Evolutionary conservation across 2,329 filamentous ascomycete genomes (phyloP).

Genomic region (Metarhizium brunneum): DNA sequence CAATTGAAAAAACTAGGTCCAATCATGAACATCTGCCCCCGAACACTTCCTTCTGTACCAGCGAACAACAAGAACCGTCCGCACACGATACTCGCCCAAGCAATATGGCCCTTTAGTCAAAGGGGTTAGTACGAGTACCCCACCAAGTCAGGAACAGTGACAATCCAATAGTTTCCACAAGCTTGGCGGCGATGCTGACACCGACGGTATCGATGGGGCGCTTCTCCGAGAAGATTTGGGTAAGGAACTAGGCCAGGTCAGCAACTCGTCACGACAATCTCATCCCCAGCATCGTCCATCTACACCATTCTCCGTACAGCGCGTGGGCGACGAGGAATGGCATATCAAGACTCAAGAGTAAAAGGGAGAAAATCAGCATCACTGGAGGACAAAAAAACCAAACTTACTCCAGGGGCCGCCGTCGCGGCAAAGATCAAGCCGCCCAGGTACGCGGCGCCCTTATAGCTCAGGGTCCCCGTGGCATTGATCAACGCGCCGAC

Average conservation of each 20-base stretch:
- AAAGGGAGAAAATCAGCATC: not conserved
- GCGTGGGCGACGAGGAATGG: slow-evolving; percentile 2
- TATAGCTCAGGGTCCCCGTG: slow-evolving; percentile 90
- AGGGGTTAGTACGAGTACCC: slow-evolving; percentile 91
- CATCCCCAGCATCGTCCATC: no score
- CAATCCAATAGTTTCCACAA: slow-evolving; percentile 88
- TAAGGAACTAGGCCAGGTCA: slow-evolving; percentile 55
- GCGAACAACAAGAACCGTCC: not conserved
- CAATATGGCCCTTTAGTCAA: slow-evolving; percentile 47
- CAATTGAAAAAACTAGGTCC: no score
- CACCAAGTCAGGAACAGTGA: slow-evolving; percentile 93
- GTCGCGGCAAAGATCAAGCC: slow-evolving; percentile 85
- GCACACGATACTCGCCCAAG: not conserved
- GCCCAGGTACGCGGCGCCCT: slow-evolving; percentile 91
- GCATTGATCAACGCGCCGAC: slow-evolving; percentile 88
- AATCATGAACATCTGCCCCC: not conserved
- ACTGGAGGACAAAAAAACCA: not conserved
- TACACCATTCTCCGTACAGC: no score
- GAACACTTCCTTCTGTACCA: not conserved
- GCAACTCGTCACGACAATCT: slow-evolving; percentile 1
- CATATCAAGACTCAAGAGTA: slow-evolving; percentile 2
- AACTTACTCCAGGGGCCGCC: slow-evolving; percentile 70
- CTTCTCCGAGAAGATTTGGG: slow-evolving; percentile 84
- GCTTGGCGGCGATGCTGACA: slow-evolving; percentile 72
- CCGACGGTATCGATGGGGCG: slow-evolving; percentile 83